These are phyloP conservation scores for Blastocystis sp. DNA, from an alignment of 352 stramenopile genomes.

Conservation along the genomic window DNA sequence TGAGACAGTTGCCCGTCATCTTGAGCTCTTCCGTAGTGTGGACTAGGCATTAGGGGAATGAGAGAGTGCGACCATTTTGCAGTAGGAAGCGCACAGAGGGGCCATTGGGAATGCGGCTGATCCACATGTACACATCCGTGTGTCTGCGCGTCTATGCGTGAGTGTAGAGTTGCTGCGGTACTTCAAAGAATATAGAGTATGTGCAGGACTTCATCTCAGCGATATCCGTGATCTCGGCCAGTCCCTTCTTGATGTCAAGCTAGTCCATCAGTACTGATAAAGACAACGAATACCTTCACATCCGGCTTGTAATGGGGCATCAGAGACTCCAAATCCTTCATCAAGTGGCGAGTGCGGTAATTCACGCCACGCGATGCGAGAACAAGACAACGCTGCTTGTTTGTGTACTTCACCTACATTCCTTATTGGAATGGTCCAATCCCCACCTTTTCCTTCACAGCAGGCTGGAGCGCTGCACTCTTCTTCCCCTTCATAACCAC, in stretches of 20 bases:
- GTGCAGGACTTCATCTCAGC: conserved; percentile 86
- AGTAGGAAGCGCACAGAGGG: conserved; percentile 95
- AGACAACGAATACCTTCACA: conserved; percentile 79
- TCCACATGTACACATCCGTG: conserved; percentile 97
- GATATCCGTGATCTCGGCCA: conserved; percentile 92
- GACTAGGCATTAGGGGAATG: conserved; percentile 74
- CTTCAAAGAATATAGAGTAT: conserved; percentile 56
- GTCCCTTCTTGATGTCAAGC: conserved; percentile 87
- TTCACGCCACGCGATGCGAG: conserved; percentile 86
- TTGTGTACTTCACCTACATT: conserved; percentile 76
- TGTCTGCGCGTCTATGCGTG: conserved; percentile 82
- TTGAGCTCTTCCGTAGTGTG: conserved; percentile 99
- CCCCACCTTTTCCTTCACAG: conserved; percentile 57
- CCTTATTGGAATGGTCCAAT: not conserved
- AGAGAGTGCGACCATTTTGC: conserved; percentile 81
- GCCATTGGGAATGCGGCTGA: conserved; percentile 87
- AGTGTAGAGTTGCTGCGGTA: conserved; percentile 81
- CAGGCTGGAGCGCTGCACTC: not conserved
- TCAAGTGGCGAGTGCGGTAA: conserved; percentile 91
- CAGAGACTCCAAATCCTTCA: conserved; percentile 94
- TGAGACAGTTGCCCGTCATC: conserved; percentile 96
- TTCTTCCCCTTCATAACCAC: conserved; percentile 29
- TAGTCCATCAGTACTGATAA: conserved; percentile 33
- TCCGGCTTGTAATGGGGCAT: conserved; percentile 98
- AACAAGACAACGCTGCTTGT: conserved; percentile 87